Percentiles rank a stretch among this genome's conserved stretches.
Conservation (phyloP, 2,329 filamentous ascomycete genomes). For the Calonectria naviculata region DNA sequence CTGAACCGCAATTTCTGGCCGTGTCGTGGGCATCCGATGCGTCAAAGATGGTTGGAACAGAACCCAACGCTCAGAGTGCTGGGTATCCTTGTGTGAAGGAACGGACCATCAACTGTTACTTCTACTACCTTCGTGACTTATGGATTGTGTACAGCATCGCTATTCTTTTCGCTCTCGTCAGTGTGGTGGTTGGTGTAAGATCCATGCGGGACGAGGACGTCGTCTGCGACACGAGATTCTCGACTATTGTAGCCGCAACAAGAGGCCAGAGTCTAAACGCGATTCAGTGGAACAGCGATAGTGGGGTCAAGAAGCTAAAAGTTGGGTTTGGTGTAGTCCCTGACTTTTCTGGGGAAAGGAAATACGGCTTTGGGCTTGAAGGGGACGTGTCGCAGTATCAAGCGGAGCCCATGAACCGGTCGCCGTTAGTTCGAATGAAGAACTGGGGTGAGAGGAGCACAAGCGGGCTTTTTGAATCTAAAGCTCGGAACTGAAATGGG, state of each 20-base stretch:
- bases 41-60: conserved; percentile 19
- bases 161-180: conserved; percentile 20
- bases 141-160: conserved; percentile 22
- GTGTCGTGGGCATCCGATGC: conserved; percentile 34
- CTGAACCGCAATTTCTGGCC: conserved; percentile 30
- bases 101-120: conserved; percentile 24
- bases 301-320: neutral
- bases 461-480: neutral
- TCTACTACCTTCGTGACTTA: conserved; percentile 24
- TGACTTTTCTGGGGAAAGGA: neutral
- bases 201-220: conserved; percentile 27
- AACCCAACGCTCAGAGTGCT: neutral
- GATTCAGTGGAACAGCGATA: neutral
- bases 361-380: conserved; percentile 5
- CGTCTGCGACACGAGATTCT: conserved; percentile 31
- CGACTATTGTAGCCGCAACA: conserved; percentile 28
- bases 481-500: neutral
- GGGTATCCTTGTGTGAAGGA: conserved; percentile 24
- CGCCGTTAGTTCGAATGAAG: neutral
- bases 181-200: conserved; percentile 26
- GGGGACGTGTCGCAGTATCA: conserved; percentile 2
- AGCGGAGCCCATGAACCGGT: neutral
- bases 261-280: conserved; percentile 6
- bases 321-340: conserved; percentile 2
- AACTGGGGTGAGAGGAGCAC: neutral